Percentiles rank a stretch among this genome's conserved stretches.
Evolutionary conservation across 2,329 filamentous ascomycete genomes (phyloP).

Genomic region (Botryotinia globosa): DNA sequence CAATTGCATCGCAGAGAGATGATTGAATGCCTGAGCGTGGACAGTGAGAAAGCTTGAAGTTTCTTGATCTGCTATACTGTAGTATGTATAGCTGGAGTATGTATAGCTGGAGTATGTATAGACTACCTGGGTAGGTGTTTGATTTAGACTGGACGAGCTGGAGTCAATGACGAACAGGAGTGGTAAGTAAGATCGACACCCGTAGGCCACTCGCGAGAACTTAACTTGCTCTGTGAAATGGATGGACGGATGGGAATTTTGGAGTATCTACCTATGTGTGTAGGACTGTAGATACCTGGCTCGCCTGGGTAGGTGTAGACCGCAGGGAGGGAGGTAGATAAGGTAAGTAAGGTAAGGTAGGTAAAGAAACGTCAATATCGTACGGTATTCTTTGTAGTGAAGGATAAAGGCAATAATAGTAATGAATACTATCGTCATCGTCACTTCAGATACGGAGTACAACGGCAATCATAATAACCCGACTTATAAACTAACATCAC

Average conservation of each 20-base stretch:
- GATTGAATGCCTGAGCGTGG: constrained; percentile 8
- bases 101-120: too few species aligned
- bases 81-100: too few species aligned
- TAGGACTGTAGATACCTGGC: neutral
- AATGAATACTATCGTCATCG: neutral
- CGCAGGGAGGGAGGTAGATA: neutral
- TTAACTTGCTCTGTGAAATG: neutral
- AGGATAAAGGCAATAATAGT: neutral
- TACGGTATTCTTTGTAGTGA: neutral
- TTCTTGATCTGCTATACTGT: neutral
- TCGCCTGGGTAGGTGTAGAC: neutral
- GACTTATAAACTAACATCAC: neutral
- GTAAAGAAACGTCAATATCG: neutral
- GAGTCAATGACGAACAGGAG: constrained; percentile 6
- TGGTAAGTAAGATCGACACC: neutral
- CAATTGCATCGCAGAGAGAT: neutral
- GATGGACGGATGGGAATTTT: neutral
- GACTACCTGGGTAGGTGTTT: neutral
- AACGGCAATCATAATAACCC: neutral
- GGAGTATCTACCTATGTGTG: neutral
- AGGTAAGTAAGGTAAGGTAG: too few species aligned
- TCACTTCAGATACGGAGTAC: neutral
- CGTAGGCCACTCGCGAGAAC: neutral
- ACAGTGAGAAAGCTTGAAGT: neutral
- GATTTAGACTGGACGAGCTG: neutral